Evolutionary conservation across 805 yeast genomes (phyloP).

Genomic region (Saturnispora quitensis): DNA sequence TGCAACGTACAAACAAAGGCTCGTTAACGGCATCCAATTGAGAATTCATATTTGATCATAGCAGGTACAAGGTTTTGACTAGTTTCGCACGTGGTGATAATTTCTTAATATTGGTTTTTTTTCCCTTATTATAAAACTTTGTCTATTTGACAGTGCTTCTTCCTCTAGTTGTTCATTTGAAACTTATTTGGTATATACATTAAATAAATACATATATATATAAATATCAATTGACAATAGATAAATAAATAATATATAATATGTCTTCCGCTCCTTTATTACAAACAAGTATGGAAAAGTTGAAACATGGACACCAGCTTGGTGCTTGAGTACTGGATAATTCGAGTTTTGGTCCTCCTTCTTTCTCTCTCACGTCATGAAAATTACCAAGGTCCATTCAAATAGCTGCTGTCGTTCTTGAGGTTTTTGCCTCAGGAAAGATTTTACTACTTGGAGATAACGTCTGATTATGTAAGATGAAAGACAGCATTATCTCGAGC

Average conservation of each 20-base stretch:
- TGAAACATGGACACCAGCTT: too few species aligned
- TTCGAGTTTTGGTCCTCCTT: too few species aligned
- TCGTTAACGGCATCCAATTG: background rate
- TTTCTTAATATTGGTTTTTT: background rate
- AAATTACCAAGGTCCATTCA: too few species aligned
- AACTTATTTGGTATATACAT: background rate
- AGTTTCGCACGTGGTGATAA: conserved; percentile 2
- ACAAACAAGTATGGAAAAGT: conserved; percentile 47
- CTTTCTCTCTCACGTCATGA: too few species aligned
- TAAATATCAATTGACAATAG: too few species aligned
- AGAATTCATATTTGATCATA: background rate
- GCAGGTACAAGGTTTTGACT: background rate
- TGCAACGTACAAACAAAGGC: background rate
- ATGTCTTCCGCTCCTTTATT: conserved; percentile 69
- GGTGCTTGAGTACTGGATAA: background rate
- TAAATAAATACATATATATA: too few species aligned
- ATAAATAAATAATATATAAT: background rate
- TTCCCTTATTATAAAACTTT: background rate
- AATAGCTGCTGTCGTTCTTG: too few species aligned
- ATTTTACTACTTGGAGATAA: too few species aligned
- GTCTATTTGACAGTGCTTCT: background rate
- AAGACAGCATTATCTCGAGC: too few species aligned
- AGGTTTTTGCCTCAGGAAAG: too few species aligned
- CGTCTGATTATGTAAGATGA: too few species aligned
- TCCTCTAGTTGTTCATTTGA: background rate